Percentiles rank a stretch among this genome's conserved stretches.
These are phyloP conservation scores for Leccinum insigne DNA, from an alignment of 1,284 basidiomycete species.

Conservation along the genomic window DNA sequence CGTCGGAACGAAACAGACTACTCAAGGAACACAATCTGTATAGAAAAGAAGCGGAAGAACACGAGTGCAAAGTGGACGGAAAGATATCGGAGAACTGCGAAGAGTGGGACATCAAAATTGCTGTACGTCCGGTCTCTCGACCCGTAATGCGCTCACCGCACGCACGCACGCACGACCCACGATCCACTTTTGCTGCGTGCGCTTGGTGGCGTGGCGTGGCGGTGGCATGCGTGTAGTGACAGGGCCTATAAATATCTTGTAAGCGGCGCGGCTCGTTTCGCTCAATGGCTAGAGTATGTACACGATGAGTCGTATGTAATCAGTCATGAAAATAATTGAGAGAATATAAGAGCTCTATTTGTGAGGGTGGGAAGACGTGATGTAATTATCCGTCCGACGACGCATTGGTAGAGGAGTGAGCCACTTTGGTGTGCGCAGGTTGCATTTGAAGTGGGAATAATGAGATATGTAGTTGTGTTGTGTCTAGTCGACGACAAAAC, in stretches of 20 bases:
- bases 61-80: conserved; percentile 62
- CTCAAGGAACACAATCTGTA: conserved; percentile 75
- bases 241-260: conserved; percentile 5
- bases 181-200: conserved; percentile 9
- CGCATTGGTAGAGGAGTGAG: no score
- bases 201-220: conserved; percentile 2
- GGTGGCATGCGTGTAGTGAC: conserved; percentile 19
- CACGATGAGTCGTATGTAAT: no score
- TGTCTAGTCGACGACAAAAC: no score
- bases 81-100: conserved; percentile 63
- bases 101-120: conserved; percentile 81
- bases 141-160: neutral
- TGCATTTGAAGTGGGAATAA: no score
- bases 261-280: no score
- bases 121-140: conserved; percentile 48
- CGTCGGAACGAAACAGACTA: conserved; percentile 47
- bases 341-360: no score
- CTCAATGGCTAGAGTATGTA: no score
- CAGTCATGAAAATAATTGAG: no score
- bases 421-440: no score
- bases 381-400: no score
- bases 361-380: no score
- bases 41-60: conserved; percentile 63
- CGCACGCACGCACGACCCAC: neutral
- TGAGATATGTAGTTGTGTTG: no score